Base-by-base conservation (phyloP, 2,329 filamentous ascomycete genomes). In the Monosporascus sp. region DNA sequence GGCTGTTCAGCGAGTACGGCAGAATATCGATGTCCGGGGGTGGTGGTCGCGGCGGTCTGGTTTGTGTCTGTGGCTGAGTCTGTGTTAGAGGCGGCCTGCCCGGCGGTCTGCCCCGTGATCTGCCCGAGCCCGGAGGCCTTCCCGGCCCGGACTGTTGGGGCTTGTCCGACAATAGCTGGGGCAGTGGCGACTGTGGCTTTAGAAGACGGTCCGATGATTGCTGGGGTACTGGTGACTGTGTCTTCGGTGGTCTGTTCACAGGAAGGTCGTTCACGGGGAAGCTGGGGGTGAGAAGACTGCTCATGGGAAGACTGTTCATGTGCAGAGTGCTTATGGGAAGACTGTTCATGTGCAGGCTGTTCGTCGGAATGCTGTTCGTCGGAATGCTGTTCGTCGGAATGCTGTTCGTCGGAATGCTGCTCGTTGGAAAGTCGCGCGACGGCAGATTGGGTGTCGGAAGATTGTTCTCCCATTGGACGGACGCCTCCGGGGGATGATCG, bases 21-120 rank as follows among this genome's bases (percentile, higher is more conserved):
- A 37, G 41, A n/a, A 43, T 24, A 53, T 52, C n/a, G 47, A 24
- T 20, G 9, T 18, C 22, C 20, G 56, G 38, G 51, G 52, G 18
- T 31, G 31, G n/a, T 15, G 14, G 11, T 14, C 3, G 31, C 31
- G 11, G 14, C 31, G 14, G 31, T 35, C 31, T 14, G 31, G 3
- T 20, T 43, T 9, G 17, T 14, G 22, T 11, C 17, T 18, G 39
- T 43, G 39, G 24, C 17, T 9, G 43, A 17, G 20, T 46, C 22
- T 14, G n/a, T 20, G 39, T 20, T 6, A 20, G 39, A 20, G 43
- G 43, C 22, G 24, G 24, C 7, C 22, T 25, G 22, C 39, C 20
- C 39, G 43, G 43, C 22, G 24, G 24, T 17, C 22, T 25, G 22
- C 39, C 20, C 39, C 39, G 39, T 43, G 9, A 5, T 20, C 39